Evolutionary conservation across 805 yeast genomes (phyloP).

Genomic region (Pichia membranifaciens): DNA sequence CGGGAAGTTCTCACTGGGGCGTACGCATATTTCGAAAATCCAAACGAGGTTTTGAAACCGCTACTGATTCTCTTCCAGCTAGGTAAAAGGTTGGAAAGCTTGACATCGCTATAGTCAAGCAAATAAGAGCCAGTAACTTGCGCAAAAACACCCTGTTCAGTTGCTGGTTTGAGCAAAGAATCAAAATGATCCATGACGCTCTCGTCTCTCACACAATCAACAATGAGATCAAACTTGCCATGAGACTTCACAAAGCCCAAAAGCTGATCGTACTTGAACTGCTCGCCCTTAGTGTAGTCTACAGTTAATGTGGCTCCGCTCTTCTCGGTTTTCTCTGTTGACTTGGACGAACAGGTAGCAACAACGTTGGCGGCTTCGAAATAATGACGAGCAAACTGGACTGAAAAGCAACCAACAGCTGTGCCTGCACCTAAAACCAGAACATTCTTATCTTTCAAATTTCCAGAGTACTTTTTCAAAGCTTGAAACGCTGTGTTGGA

Average conservation of each 20-base stretch:
- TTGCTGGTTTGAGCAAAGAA: slow-evolving; percentile 39
- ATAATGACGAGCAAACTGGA: slow-evolving; percentile 50
- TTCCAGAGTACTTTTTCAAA: slow-evolving; percentile 39
- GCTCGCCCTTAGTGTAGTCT: slow-evolving; percentile 47
- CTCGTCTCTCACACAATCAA: slow-evolving; percentile 61
- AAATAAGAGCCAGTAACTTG: slow-evolving; percentile 54
- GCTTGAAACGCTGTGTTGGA: too few relatives aligned
- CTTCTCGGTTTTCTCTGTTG: slow-evolving; percentile 19
- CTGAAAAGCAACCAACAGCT: slow-evolving; percentile 52
- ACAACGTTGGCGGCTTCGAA: slow-evolving; percentile 46
- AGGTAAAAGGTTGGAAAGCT: slow-evolving; percentile 23
- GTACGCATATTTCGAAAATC: slow-evolving; percentile 14
- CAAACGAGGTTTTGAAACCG: slow-evolving; percentile 12
- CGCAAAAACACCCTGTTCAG: slow-evolving; percentile 43
- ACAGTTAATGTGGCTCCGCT: slow-evolving; percentile 54
- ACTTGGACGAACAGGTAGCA: slow-evolving; percentile 40
- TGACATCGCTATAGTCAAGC: slow-evolving; percentile 29
- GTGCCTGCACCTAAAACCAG: slow-evolving; percentile 73
- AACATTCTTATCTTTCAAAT: slow-evolving; percentile 37
- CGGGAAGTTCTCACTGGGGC: slow-evolving; percentile 3
- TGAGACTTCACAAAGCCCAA: slow-evolving; percentile 29
- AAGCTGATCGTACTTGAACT: slow-evolving; percentile 32
- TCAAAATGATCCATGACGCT: slow-evolving; percentile 35
- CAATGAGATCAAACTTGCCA: slow-evolving; percentile 52
- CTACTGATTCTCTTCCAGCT: slow-evolving; percentile 12